These are phyloP conservation scores for Acanthamoeba healyi DNA, from an alignment of 208 protist species.

Conservation along the genomic window DNA sequence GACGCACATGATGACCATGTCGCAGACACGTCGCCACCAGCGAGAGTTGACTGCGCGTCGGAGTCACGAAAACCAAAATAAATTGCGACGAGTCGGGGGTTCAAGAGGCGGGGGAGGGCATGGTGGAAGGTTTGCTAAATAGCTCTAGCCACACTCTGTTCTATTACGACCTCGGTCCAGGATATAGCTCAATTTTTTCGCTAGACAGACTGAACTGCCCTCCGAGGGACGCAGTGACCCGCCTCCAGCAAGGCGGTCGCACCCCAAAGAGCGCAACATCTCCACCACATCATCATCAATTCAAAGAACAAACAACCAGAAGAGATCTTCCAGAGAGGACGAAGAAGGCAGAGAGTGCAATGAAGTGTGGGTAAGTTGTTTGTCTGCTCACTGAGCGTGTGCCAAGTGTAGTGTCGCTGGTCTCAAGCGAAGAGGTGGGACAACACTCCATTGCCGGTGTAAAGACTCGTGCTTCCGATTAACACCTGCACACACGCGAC, in stretches of 20 bases:
- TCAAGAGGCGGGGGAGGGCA: no score
- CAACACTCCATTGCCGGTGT: not conserved
- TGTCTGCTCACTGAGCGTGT: no score
- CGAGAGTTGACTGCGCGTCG: no score
- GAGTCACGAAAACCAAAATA: not conserved
- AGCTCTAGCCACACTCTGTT: constrained; percentile 49
- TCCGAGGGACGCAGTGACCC: not conserved
- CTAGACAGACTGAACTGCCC: not conserved
- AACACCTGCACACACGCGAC: no score
- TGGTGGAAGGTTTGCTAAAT: not conserved
- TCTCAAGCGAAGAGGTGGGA: not conserved
- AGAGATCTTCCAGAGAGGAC: not conserved
- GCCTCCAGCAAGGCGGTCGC: no score
- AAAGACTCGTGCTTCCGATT: constrained; percentile 6
- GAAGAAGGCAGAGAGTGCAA: no score
- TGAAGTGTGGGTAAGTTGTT: not conserved
- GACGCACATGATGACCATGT: no score
- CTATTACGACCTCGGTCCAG: constrained; percentile 35
- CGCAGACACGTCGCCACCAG: no score
- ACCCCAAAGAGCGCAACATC: not conserved
- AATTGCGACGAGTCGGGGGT: not conserved
- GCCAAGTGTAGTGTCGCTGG: not conserved
- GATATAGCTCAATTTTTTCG: constrained; percentile 55
- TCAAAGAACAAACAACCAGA: not conserved
- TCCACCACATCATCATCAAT: not conserved